Base-by-base conservation (phyloP, 257 asterid species). In the Henckelia pumila region DNA sequence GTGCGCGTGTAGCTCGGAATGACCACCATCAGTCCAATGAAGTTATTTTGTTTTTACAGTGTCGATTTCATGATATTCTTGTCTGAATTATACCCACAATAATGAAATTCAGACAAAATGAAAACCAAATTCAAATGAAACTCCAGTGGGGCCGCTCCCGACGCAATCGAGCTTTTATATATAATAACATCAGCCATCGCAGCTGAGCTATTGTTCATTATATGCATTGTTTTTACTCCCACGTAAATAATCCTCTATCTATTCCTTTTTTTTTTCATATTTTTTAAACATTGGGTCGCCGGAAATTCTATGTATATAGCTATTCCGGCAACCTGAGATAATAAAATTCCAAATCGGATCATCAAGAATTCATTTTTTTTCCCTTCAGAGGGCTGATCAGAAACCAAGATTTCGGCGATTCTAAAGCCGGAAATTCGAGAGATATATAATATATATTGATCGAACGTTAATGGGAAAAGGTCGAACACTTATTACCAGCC, bases 71-170 rank as follows among this genome's bases (percentile, higher is more conserved):
- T 63, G 78, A 66, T 70, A 79, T 75, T 64, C 52, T 77, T 62
- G 84, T 77, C 83, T 68, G 8, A 47, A 47, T 64, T 44, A 63
- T 71, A 64, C 14, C 40, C 37, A 59, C 73, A 61, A 67, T 33
- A 50, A 70, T 56, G 72, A 83, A 88, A 91, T 85, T 75, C 82
- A 82, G 79, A 71, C 84, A 81, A 86, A 86, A 88, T 91, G 85
- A 84, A 81, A 81, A 80, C 76, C 81, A 82, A 84, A 88, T 86
- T 78, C 89, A 84, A 74, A 78, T 75, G 83, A 87, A 84, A 91
- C 76, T 55, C 61, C 24, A 0, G 71, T 40, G 69, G 78, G 71
- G 26, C 78, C 79, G 56, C 65, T 73, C 64, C 66, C 56, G n/a
- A 3, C 68, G 74, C 77, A 76, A 73, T 71, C 69, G 64, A 26